phyloP scores from a whole-genome alignment of 179 eudicot species.

The Beta macrorhiza region DNA sequence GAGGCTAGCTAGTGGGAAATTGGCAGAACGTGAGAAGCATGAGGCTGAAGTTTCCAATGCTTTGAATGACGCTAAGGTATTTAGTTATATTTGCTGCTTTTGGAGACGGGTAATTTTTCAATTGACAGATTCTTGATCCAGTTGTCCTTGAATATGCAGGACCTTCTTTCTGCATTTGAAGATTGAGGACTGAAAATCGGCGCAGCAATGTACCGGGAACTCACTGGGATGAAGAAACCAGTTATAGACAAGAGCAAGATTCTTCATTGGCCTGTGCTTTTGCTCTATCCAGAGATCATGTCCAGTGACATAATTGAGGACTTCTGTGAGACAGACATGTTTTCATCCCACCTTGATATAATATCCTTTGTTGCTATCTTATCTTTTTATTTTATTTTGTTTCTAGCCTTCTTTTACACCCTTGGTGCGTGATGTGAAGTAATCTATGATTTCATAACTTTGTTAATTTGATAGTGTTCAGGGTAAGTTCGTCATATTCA shows the following conservation, averaged over 20 bases:
- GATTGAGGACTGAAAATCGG: no score
- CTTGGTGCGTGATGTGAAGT: background rate
- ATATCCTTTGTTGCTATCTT: slow-evolving; percentile 57
- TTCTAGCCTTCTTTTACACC: background rate
- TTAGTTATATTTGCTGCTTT: slow-evolving; percentile 10
- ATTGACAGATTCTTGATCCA: no score
- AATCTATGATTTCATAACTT: background rate
- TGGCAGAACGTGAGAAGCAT: slow-evolving; percentile 50
- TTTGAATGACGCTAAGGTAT: slow-evolving; percentile 66
- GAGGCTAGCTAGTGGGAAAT: slow-evolving; percentile 47
- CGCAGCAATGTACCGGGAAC: no score
- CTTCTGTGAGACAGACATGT: slow-evolving; percentile 95
- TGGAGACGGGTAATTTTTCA: slow-evolving; percentile 50
- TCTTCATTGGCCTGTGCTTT: slow-evolving; percentile 70
- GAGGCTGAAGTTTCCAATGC: slow-evolving; percentile 71
- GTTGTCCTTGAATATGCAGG: no score
- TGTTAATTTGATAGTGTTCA: background rate
- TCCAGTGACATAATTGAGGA: slow-evolving; percentile 94
- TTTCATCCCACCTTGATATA: slow-evolving; percentile 76
- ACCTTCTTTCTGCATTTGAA: no score
- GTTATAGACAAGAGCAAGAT: no score
- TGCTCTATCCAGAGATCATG: slow-evolving; percentile 92
- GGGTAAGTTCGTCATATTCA: background rate
- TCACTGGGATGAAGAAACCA: no score
- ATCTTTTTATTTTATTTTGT: background rate